These are phyloP conservation scores for Candida gorgasii DNA, from an alignment of 805 yeast genomes.

Conservation along the genomic window DNA sequence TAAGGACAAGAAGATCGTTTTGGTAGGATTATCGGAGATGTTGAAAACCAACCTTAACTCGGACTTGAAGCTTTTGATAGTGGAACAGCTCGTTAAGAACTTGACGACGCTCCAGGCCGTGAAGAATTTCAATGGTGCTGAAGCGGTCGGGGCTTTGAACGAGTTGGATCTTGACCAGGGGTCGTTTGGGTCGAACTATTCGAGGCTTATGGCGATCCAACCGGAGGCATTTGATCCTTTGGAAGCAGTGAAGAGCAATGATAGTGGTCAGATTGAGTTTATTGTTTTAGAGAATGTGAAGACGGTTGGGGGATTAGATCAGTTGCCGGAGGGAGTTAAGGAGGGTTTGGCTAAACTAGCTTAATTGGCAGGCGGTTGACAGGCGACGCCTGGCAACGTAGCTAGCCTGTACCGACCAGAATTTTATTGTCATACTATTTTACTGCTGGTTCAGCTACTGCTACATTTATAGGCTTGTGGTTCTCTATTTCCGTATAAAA, in stretches of 20 bases:
- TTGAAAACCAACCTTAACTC: conserved; percentile 28
- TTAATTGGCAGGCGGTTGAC: no score
- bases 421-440: no score
- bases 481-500: no score
- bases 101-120: conserved; percentile 28
- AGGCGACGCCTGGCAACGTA: no score
- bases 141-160: conserved; percentile 26
- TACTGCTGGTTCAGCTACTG: no score
- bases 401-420: no score
- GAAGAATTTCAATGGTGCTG: neutral
- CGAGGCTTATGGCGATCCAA: conserved; percentile 66
- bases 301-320: conserved; percentile 28
- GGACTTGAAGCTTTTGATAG: conserved; percentile 26
- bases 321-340: conserved; percentile 24
- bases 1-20: conserved; percentile 55
- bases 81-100: conserved; percentile 35
- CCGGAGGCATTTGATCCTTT: conserved; percentile 70
- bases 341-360: neutral
- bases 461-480: no score
- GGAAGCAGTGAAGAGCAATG: conserved; percentile 46
- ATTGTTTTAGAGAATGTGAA: conserved; percentile 28
- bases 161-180: conserved; percentile 63
- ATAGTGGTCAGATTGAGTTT: conserved; percentile 27
- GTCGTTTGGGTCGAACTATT: conserved; percentile 84
- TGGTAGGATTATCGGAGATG: conserved; percentile 51